A percentile compares a stretch with the other conserved stretches of the same genome.
Evolutionary conservation across 768 basidiomycete species (phyloP).

Genomic region (Mrakia blollopis): DNA sequence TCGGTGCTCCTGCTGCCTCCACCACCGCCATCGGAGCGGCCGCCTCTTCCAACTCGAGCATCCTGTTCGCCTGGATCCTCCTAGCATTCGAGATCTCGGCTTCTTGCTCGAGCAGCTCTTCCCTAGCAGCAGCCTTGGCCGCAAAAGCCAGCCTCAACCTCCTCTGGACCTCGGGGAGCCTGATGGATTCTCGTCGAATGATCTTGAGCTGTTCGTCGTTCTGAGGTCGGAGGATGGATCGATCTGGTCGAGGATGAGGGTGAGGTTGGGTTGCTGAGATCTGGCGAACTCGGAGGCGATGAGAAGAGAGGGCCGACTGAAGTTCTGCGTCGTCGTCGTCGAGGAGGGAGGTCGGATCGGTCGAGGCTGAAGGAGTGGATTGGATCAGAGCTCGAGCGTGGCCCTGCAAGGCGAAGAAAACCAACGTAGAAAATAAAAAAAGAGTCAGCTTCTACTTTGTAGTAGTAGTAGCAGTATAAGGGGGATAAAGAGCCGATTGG

Average conservation of each 20-base stretch:
- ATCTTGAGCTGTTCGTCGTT: constrained; percentile 17
- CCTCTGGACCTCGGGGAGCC: constrained; percentile 23
- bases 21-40: background rate
- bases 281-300: constrained; percentile 2
- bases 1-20: background rate
- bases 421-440: background rate
- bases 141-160: constrained; percentile 15
- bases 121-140: background rate
- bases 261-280: background rate
- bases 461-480: background rate
- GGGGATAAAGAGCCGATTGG: too few species aligned
- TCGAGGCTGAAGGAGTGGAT: constrained; percentile 23
- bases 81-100: background rate
- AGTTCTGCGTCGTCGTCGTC: constrained; percentile 30
- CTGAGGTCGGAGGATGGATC: background rate
- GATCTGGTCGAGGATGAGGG: background rate
- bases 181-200: constrained; percentile 22
- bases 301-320: constrained; percentile 18
- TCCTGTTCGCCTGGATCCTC: background rate
- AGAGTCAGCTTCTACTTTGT: background rate
- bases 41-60: background rate
- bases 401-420: background rate
- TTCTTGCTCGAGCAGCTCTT: background rate
- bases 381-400: constrained; percentile 29
- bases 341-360: constrained; percentile 21